Base-by-base conservation (phyloP, 192 early-diverging fungal genomes). In the Coemansia sp. region DNA sequence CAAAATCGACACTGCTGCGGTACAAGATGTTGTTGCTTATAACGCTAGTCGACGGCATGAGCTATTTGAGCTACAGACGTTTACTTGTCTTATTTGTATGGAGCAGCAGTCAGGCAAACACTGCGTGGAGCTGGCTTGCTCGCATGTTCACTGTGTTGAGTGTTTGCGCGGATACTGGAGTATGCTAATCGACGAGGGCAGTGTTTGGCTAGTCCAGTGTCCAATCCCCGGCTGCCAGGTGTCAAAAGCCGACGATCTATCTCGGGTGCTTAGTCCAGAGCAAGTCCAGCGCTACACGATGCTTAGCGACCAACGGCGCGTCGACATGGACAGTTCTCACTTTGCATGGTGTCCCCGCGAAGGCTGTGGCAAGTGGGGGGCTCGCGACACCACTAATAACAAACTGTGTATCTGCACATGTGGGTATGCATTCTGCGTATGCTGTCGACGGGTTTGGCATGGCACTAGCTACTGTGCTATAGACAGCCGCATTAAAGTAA, bases 71-170 rank as follows among this genome's bases (percentile, higher is more conserved):
- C 18, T 60, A 15, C 68, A 49, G 12, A 59, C 62, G 1, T 65
- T 59, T 44, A 18, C 59, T 7, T 75, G 74, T 30, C 43, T 49
- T 2, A 75, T 76, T 5, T 76, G 69, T 56, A 59, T 71, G 55
- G 69, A 76, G 49, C 47, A 64, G 45, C 75, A 76, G 58, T 59
- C 75, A 0, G 75, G 69, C 20, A 41, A 34, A 30, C 69, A 71
- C 47, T 76, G 68, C 22, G 45, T 71, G 8, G 27, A 63, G 40
- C 49, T 76, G 32, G 64, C 47, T n/a, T 76, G 75, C 62, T 16
- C 40, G 2, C 75, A 76, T 12, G 64, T 71, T 1, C 53, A 49
- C 32, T 76, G 69, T 39, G 22, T 37, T 0, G 20, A 22, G 30
- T 76, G 75, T 6, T 32, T 76, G 16, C 9, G 53, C 5, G 65